Evolutionary conservation across 2,329 filamentous ascomycete genomes (phyloP), one percentile per base, ranked within the genome.

Genomic region (Fusarium pseudocircinatum): DNA sequence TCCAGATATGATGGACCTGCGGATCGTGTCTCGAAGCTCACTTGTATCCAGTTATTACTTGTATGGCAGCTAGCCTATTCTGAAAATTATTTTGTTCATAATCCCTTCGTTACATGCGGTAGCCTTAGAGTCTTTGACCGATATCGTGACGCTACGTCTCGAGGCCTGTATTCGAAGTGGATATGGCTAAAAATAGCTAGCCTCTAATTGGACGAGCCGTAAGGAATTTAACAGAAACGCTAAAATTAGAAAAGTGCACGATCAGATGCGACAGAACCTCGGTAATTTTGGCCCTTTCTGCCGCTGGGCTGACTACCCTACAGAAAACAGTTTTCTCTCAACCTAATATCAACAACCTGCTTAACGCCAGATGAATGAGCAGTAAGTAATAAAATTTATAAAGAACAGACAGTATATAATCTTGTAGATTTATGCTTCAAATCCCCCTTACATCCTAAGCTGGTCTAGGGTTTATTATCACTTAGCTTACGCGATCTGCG

Each of bases 391-490:
- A 2, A 2, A 6, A 2, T 2, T 6, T 11, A 22, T 6, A 7
- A 20, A 10, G 26, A 14, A 9, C 2, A 26, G 43, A 26, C 7
- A 4, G 16, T 6, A 15, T 16, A 11, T 11, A 4, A 11, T 10
- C 15, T 42, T 7, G 6, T 15, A 24, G 16, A 6, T 42, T 42
- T 11, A 24, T 26, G 2, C 7, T 46, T 9, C 20, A 28, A 28
- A 4, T 9, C 15, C 8, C 24, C 5, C 6, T 1, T 3, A 28
- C 1, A 28, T n/a, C n/a, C n/a, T n/a, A 28, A 28, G 26, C 13
- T 28, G 2, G 18, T 26, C 0, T 6, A 6, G 2, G 9, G 4
- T 26, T 10, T 2, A 1, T 5, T 6, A 8, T 6, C 24, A 26
- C 18, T 2, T 11, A 7, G 18, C 26, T 28, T 20, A 4, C 2